Conservation (phyloP, 2,329 filamentous ascomycete genomes). For the Neopestalotiopsis sp. region DNA sequence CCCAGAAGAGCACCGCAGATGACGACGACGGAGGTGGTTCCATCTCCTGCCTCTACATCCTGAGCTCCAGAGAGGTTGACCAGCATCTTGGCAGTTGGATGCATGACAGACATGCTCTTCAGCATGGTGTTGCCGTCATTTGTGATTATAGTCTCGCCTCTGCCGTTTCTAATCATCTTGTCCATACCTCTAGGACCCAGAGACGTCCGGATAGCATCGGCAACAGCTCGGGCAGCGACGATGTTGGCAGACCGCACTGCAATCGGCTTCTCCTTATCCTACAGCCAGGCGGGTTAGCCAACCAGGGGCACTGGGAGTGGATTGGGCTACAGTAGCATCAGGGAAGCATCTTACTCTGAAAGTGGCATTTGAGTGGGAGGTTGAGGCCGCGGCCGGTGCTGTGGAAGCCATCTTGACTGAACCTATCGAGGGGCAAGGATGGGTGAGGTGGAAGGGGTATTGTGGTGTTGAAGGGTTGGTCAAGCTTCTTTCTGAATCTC, state of each 20-base stretch:
- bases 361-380: constrained; percentile 55
- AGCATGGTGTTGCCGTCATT: constrained; percentile 99
- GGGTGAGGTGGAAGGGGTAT: constrained; percentile 11
- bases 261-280: constrained; percentile 97
- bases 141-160: constrained; percentile 97
- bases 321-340: constrained; percentile 19
- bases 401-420: constrained; percentile 47
- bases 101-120: constrained; percentile 98
- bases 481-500: constrained; percentile 9
- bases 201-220: constrained; percentile 96
- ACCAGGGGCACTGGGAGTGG: background rate
- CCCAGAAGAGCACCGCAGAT: constrained; percentile 95
- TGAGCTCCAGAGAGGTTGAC: constrained; percentile 97
- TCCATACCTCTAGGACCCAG: constrained; percentile 97
- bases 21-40: constrained; percentile 97
- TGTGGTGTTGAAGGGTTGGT: constrained; percentile 7
- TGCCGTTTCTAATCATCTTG: constrained; percentile 98
- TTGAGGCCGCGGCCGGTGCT: constrained; percentile 44
- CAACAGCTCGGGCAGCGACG: constrained; percentile 94
- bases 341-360: constrained; percentile 55
- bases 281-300: constrained; percentile 23
- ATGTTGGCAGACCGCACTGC: constrained; percentile 97
- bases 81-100: constrained; percentile 99
- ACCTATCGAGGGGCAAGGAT: background rate
- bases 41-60: constrained; percentile 97